Evolutionary conservation across 345 rosid genomes (phyloP), one percentile per base, ranked within the genome.

Genomic region (Hypericum perforatum): DNA sequence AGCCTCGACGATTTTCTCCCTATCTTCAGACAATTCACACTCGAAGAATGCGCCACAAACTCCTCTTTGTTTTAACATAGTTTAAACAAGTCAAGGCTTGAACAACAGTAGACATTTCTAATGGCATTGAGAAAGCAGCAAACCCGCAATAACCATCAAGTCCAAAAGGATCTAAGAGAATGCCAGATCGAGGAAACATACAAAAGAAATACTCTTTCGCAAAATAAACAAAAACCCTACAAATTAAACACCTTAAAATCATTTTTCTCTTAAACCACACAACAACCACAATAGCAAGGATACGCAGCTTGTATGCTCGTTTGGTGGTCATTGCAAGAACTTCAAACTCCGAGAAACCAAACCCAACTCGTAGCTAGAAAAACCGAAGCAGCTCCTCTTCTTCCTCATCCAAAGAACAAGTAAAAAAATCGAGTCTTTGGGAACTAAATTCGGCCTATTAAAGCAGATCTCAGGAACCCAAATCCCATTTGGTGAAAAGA

Each of bases 301-400:
- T 92, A 92, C 98, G 98, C 12, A 92, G 95, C 78, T 92, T 92
- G 82, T 92, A 92, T 16, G 96, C 95, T 59, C 96, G 96, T 63
- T 88, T 92, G 62, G 96, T 85, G 53, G 88, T 78, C 98, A 92
- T 92, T 77, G 77, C 62, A 22, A 22, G 32, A 4, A 22, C 4
- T 22, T 22, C 32, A 22, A 22, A 22, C 32, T 22, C 32, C 2
- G 32, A 22, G 2, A 22, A 22, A 22, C 32, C 32, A 22, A 22
- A 22, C 32, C 32, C 32, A 22, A 22, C 32, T 22, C 4, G 32
- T 22, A 22, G 4, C 32, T 1, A 22, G 32, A 22, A 22, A 4
- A 22, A 22, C 1, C 32, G 32, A 22, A 22, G 32, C 32, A 22
- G 32, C 32, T 4, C 32, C 32, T 22, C 32, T 22, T 1, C 32